Base-by-base conservation (phyloP, 2,329 filamentous ascomycete species). In the Cyanodermella asteris region DNA sequence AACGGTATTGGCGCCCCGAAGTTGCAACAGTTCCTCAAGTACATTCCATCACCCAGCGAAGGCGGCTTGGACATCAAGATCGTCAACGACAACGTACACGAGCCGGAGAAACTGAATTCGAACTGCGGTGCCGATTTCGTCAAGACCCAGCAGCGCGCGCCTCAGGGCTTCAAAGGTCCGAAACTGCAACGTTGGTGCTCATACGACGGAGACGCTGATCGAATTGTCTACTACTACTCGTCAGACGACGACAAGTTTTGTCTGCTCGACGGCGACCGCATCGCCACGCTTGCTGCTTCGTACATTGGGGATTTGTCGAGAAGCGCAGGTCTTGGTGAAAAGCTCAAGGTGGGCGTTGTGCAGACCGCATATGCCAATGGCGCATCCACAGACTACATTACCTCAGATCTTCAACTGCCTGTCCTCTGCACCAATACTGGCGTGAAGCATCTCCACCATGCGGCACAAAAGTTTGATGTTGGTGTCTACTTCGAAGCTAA, bases 401-500 rank as follows among this genome's bases (percentile, higher is more conserved):
- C 78, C 45, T 76, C 87, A 46, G 73, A 77, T 35, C 63, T 94
- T 28, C 74, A 76, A 41, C 68, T 97, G 20, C 82, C 82, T 24
- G 78, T 91, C 13, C 72, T 90, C 30, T 91, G 77, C 61, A 94
- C 87, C 2, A 72, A 80, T 9, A 97, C 87, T 1, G 87, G 87
- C 36, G 87, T 97, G 33, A 97, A 97, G 60, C 77, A 93, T 51
- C 64, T 97, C 34, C 87, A 97, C 53, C 87, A 94, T 44, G 87
- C 80, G n/a, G 87, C 87, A 19, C 71, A 77, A 41, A 77, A 82
- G 36, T 91, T 90, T 39, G 87, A 97, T 41, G 72, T 94, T 28
- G 87, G 87, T 29, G 80, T 94, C 26, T 97, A 97, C 56, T 97
- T 97, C 42, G 87, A 97, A 56, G 87, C 87, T 35, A 97, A 97